These are phyloP conservation scores for Pulveroboletus sp. DNA, from an alignment of 768 basidiomycete genomes.

Conservation along the genomic window DNA sequence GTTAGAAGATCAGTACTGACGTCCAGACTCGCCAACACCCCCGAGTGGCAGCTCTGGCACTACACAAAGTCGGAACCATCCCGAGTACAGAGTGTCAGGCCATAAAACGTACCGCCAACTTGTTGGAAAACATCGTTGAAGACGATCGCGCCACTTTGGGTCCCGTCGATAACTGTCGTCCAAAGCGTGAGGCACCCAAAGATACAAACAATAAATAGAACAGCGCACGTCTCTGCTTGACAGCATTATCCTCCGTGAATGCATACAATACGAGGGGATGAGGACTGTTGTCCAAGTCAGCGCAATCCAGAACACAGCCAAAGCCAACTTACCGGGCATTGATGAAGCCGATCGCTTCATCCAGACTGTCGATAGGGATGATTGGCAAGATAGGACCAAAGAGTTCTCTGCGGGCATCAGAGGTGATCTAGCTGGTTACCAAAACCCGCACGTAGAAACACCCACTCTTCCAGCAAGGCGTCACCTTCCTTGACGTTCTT, in stretches of 20 bases:
- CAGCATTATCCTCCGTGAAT: slow-evolving; percentile 50
- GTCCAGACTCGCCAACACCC: slow-evolving; percentile 62
- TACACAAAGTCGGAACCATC: not conserved
- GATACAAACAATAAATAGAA: not conserved
- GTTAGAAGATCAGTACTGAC: slow-evolving; percentile 43
- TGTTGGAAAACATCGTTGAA: too few relatives aligned
- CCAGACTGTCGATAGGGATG: slow-evolving; percentile 51
- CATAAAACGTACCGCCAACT: too few relatives aligned
- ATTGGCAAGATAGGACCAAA: slow-evolving; percentile 74
- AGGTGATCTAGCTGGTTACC: too few relatives aligned
- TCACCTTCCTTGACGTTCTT: slow-evolving; percentile 53
- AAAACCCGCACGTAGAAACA: not conserved
- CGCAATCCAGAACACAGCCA: too few relatives aligned
- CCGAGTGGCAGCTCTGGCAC: slow-evolving; percentile 45
- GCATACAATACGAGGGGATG: slow-evolving; percentile 65
- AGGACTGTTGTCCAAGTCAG: slow-evolving; percentile 34
- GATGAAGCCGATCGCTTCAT: slow-evolving; percentile 56
- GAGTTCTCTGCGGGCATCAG: too few relatives aligned
- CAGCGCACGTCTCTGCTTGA: slow-evolving; percentile 39
- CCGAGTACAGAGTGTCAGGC: not conserved
- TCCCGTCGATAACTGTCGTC: slow-evolving; percentile 48
- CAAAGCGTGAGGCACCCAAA: not conserved
- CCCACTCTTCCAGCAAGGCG: slow-evolving; percentile 58
- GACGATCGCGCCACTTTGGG: slow-evolving; percentile 54
- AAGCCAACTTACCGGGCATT: slow-evolving; percentile 42